phyloP scores from a whole-genome alignment of 768 basidiomycete genomes.

The Tulasnella sp. region DNA sequence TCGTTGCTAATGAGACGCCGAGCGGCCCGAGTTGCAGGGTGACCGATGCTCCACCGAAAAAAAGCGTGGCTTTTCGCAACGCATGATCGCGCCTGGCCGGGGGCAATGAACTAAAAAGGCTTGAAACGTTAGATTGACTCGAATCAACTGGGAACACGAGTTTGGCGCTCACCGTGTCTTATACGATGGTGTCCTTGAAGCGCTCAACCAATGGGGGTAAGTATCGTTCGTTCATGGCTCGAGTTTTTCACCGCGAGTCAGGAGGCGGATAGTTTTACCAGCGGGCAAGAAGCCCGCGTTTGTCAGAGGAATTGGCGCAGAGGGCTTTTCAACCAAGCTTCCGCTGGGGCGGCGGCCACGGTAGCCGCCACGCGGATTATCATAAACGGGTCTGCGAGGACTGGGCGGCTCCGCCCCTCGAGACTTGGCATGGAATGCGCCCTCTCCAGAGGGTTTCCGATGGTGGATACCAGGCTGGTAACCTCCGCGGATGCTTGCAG shows the following conservation, averaged over 20 bases:
- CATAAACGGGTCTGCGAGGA: background rate
- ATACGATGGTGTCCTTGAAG: background rate
- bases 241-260: constrained; percentile 80
- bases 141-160: background rate
- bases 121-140: background rate
- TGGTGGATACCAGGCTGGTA: constrained; percentile 32
- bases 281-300: constrained; percentile 42
- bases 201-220: background rate
- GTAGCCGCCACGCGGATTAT: background rate
- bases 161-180: background rate
- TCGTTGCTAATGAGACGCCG: background rate
- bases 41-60: background rate
- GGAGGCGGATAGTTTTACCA: constrained; percentile 68
- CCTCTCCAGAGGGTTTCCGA: constrained; percentile 35
- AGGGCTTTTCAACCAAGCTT: constrained; percentile 17
- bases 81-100: background rate
- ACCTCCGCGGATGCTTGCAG: constrained; percentile 24
- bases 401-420: background rate
- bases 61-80: background rate
- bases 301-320: constrained; percentile 10
- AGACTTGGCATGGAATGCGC: background rate
- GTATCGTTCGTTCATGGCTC: constrained; percentile 44
- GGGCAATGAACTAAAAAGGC: background rate
- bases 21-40: background rate
- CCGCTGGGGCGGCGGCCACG: constrained; percentile 21